A percentile compares a stretch with the other conserved stretches of the same genome.
phyloP scores from a whole-genome alignment of 1,284 basidiomycete genomes.

The Rhodofomes roseus region DNA sequence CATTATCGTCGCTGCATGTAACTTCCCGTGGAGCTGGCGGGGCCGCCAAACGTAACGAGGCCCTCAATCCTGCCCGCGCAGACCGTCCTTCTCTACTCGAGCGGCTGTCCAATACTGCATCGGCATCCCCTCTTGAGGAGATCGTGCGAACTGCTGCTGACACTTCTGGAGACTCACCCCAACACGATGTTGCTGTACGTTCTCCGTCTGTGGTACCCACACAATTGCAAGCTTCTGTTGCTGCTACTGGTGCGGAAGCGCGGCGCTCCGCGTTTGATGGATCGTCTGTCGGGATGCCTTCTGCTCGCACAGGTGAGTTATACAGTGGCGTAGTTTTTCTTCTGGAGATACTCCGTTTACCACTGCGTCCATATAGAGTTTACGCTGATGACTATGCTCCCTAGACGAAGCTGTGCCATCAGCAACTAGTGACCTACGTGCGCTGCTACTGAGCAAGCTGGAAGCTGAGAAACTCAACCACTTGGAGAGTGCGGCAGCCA shows the following conservation, averaged over 20 bases:
- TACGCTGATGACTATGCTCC: not conserved
- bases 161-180: not conserved
- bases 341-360: not conserved
- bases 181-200: not conserved
- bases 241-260: not conserved
- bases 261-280: not conserved
- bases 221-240: not conserved
- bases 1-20: not conserved
- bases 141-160: not conserved
- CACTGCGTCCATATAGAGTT: not conserved
- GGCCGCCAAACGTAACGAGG: constrained; percentile 8
- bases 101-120: constrained; percentile 17
- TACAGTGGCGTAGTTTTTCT: not conserved
- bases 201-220: not conserved
- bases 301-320: not conserved
- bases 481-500: not conserved
- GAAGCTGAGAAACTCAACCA: constrained; percentile 37
- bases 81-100: constrained; percentile 17
- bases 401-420: not conserved
- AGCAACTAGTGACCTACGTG: constrained; percentile 24
- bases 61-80: constrained; percentile 9
- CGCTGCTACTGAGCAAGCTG: constrained; percentile 42
- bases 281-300: not conserved
- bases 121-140: not conserved
- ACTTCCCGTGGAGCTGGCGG: constrained; percentile 10